Evolutionary conservation across 192 early-diverging fungal genomes (phyloP), one percentile per base, ranked within the genome.

Genomic region (Dispira simplex): DNA sequence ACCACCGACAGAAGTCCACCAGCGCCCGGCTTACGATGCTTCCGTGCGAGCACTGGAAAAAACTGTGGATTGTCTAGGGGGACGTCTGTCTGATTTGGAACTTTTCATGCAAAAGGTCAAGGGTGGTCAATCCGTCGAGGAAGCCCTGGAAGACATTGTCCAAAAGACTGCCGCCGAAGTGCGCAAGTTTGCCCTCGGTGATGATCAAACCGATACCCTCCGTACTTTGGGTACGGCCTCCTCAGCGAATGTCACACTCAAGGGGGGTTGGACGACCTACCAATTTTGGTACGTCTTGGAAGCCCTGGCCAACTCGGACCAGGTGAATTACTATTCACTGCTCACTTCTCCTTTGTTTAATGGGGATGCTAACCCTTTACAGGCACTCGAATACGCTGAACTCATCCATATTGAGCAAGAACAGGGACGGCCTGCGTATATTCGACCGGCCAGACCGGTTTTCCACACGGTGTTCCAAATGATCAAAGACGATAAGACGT

Each of bases 211-310:
- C 46, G 70, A 73, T 46, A 67, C 69, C 20, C 71, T 75, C 32
- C 71, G 65, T 0, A 28, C 54, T 1, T 39, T 39, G 32, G 32
- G 32, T 6, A 4, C 32, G 32, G 32, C 32, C 32, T 4, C 32
- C 6, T 6, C 32, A 39, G 6, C 32, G 6, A 39, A 39, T 39
- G 32, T 39, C 32, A 46, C 70, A 23, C 57, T 28, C 49, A 74
- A 79, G 63, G 67, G 73, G 46, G 69, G 77, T 21, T 99, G 97
- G 95, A 83, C 80, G 44, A 73, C 86, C 0, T 79, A 89, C 46
- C 97, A 99, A 73, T 95, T 97, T 71, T 97, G 92, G 91, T 76
- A 82, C 46, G 70, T 97, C 25, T 74, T 94, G 54, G 81, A 84
- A 52, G 70, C 82, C 55, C 78, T 99, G 20, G 80, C 84, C 16